Evolutionary conservation across 148 eudicot species (phyloP).

Genomic region (Vaccinium corymbosum): DNA sequence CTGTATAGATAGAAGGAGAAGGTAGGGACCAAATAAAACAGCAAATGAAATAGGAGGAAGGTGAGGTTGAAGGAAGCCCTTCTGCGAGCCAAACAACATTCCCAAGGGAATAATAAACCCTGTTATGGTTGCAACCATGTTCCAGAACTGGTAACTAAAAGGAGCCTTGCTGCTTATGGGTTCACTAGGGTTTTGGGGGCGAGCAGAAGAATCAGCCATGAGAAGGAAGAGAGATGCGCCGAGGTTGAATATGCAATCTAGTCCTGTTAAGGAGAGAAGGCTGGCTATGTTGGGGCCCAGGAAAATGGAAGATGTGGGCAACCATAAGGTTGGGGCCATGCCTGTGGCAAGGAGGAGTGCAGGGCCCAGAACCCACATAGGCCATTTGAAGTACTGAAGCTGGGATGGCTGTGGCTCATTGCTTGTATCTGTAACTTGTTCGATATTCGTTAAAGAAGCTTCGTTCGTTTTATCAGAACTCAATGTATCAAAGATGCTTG

Average conservation of each 20-base stretch:
- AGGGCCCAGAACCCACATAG: constrained; percentile 92
- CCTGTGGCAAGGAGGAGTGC: constrained; percentile 75
- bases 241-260: constrained; percentile 89
- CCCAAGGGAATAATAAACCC: constrained; percentile 63
- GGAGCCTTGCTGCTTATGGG: constrained; percentile 60
- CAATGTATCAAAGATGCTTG: constrained; percentile 57
- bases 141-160: constrained; percentile 70
- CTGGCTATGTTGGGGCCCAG: constrained; percentile 90
- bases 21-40: constrained; percentile 84
- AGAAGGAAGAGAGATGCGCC: constrained; percentile 90
- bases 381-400: constrained; percentile 57
- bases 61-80: constrained; percentile 62
- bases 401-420: constrained; percentile 30
- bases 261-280: constrained; percentile 73
- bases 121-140: constrained; percentile 61
- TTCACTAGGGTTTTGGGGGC: constrained; percentile 38
- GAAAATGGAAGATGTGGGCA: constrained; percentile 82
- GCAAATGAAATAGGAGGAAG: constrained; percentile 59
- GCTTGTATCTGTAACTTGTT: constrained; percentile 28
- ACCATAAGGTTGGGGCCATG: constrained; percentile 92
- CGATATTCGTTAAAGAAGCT: constrained; percentile 28
- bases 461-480: constrained; percentile 35
- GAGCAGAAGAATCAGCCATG: constrained; percentile 87
- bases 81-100: constrained; percentile 54
- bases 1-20: constrained; percentile 76